phyloP scores from a whole-genome alignment of 1,284 basidiomycete genomes.

The Cystobasidiaceae sp. region DNA sequence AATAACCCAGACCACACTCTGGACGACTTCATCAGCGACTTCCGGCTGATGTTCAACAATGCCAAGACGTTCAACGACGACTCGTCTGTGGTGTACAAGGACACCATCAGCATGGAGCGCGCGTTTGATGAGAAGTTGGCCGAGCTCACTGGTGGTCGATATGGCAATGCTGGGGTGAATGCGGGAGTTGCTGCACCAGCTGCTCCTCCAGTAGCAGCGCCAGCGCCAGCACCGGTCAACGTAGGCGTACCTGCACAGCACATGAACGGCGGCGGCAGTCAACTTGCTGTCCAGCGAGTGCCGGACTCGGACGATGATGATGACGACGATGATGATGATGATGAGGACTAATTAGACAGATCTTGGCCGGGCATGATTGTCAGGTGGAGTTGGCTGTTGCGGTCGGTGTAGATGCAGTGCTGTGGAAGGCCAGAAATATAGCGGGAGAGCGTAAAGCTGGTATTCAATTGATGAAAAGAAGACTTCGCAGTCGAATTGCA shows the following conservation, averaged over 20 bases:
- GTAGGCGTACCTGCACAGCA: not conserved
- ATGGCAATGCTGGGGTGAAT: not conserved
- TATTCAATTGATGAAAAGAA: too few species aligned
- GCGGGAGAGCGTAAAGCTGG: too few species aligned
- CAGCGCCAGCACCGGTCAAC: slow-evolving; percentile 1
- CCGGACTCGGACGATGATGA: slow-evolving; percentile 12
- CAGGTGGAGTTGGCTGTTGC: too few species aligned
- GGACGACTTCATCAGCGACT: slow-evolving; percentile 69
- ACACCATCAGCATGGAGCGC: slow-evolving; percentile 86
- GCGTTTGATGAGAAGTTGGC: slow-evolving; percentile 53
- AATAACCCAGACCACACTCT: slow-evolving; percentile 59
- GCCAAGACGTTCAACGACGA: slow-evolving; percentile 53
- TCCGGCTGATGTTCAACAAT: slow-evolving; percentile 84
- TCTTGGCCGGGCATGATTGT: too few species aligned
- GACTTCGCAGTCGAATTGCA: too few species aligned
- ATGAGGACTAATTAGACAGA: not conserved
- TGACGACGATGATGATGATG: slow-evolving; percentile 3
- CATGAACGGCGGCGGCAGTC: slow-evolving; percentile 1
- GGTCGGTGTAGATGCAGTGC: too few species aligned
- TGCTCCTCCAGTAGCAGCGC: not conserved
- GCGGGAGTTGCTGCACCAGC: not conserved
- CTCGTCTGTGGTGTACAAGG: slow-evolving; percentile 88
- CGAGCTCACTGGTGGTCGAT: slow-evolving; percentile 15
- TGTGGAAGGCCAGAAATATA: too few species aligned
- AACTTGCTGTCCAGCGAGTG: not conserved